Evolutionary conservation across 2,329 filamentous ascomycete genomes (phyloP).

Genomic region (Phyllosticta paracitricarpa): DNA sequence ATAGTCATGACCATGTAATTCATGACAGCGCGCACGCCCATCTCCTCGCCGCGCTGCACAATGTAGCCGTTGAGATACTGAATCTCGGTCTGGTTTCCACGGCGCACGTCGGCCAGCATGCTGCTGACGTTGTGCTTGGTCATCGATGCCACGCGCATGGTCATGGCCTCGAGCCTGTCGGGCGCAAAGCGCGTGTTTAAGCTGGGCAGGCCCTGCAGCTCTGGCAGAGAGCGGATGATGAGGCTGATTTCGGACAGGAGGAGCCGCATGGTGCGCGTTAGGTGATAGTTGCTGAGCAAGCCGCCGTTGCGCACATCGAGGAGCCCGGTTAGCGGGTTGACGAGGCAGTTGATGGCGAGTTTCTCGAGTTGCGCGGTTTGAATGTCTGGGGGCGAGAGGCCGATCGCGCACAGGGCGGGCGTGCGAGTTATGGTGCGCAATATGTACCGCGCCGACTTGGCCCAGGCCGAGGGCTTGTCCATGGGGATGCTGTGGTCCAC

Average conservation of each 20-base stretch:
- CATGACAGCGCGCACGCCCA: conserved; percentile 61
- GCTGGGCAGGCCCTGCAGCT: conserved; percentile 54
- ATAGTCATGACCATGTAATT: conserved; percentile 65
- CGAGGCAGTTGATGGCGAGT: conserved; percentile 62
- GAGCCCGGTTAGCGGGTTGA: conserved; percentile 73
- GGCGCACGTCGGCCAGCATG: conserved; percentile 58
- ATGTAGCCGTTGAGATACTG: conserved; percentile 87
- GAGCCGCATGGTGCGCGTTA: conserved; percentile 56
- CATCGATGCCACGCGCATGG: conserved; percentile 43
- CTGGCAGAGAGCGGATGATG: conserved; percentile 65
- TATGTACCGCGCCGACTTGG: conserved; percentile 47
- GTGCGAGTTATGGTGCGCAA: conserved; percentile 53
- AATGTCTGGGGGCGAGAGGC: conserved; percentile 50
- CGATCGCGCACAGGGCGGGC: conserved; percentile 51
- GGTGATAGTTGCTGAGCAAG: conserved; percentile 55
- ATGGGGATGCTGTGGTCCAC: conserved; percentile 15
- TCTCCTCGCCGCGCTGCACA: conserved; percentile 57
- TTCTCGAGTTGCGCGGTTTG: conserved; percentile 68
- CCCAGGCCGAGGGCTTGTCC: conserved; percentile 19
- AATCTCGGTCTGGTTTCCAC: conserved; percentile 60
- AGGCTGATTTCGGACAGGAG: conserved; percentile 64
- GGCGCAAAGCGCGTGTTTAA: conserved; percentile 50
- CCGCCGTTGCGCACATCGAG: conserved; percentile 67
- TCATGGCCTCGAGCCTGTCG: conserved; percentile 51
- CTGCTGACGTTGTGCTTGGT: conserved; percentile 51